Base-by-base conservation (phyloP, 2,329 filamentous ascomycete species). In the Kalmusia sp. region DNA sequence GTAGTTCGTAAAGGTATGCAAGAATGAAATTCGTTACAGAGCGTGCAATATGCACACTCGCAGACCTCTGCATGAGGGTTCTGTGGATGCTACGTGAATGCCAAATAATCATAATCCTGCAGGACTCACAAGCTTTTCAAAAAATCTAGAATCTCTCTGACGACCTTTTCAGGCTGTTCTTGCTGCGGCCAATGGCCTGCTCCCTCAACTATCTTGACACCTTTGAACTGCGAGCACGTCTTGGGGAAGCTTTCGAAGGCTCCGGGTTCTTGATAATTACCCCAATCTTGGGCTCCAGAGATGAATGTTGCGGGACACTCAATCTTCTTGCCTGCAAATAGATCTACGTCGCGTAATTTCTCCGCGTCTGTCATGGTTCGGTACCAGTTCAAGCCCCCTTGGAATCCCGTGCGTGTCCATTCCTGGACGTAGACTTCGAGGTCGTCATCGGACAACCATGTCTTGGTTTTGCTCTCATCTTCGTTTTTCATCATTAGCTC, bases 101-200 rank as follows among this genome's bases (percentile, higher is more conserved):
- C n/a, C n/a, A n/a, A n/a, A n/a, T n/a, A n/a, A n/a, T n/a, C n/a
- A n/a, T n/a, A n/a, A n/a, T n/a, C n/a, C n/a, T n/a, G 30, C 38
- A 7, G 22, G 44, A 28, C 22, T 59, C 43, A 68, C 24, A 69
- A 31, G 21, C 31, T 24, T 2, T 41, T n/a, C 9, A 72, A 47
- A 56, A 86, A 81, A 8, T 65, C 68, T 56, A 80, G 53, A 33
- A 86, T 73, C 51, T 77, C 76, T 47, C 77, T 66, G 0, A 78
- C 73, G 7, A 87, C 83, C 49, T 74, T 78, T 59, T 83, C 79
- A 1, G 85, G 82, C 65, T 84, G 78, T 68, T 90, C 87, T 70
- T 89, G 85, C 65, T 88, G 86, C 30, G 87, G 82, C 87, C 87
- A 90, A 74, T 90, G 88, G 0, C 87, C 87, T 4, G 86, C 86